These are phyloP conservation scores for Dothistroma pini DNA, from an alignment of 2,329 filamentous ascomycete species.

Conservation along the genomic window DNA sequence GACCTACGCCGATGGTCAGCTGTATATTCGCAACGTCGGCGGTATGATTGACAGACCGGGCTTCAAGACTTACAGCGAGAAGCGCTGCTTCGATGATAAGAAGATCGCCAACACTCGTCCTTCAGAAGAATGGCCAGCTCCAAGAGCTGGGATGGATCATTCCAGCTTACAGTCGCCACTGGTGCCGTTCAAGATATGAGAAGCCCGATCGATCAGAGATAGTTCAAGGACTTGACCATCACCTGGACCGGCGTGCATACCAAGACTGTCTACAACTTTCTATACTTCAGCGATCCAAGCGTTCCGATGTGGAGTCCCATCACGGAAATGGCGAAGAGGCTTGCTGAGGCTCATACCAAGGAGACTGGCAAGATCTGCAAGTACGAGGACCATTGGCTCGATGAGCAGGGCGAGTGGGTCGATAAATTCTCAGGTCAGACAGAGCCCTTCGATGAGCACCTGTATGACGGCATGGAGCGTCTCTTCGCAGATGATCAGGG, in stretches of 20 bases:
- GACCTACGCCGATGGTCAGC: neutral
- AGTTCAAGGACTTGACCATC: neutral
- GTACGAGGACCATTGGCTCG: neutral
- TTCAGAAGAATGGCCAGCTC: conserved; percentile 1
- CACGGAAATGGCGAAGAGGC: neutral
- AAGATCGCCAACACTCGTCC: neutral
- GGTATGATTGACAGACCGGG: too few species aligned
- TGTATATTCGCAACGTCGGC: neutral
- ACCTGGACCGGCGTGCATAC: neutral
- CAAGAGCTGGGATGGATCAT: neutral
- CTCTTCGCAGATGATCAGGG: neutral
- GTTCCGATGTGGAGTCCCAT: neutral
- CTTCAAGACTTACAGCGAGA: neutral
- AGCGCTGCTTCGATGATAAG: neutral
- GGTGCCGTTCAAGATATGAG: neutral
- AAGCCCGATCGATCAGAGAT: neutral
- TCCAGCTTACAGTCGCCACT: neutral
- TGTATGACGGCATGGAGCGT: neutral
- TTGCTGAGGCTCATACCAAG: neutral
- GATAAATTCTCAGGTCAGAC: neutral
- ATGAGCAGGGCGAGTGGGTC: neutral
- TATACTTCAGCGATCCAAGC: neutral
- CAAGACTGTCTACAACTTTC: neutral
- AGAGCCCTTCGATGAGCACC: neutral
- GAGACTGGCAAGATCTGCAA: neutral